Base-by-base conservation (phyloP, 164 flowering plant species). In the Annona squamosa region DNA sequence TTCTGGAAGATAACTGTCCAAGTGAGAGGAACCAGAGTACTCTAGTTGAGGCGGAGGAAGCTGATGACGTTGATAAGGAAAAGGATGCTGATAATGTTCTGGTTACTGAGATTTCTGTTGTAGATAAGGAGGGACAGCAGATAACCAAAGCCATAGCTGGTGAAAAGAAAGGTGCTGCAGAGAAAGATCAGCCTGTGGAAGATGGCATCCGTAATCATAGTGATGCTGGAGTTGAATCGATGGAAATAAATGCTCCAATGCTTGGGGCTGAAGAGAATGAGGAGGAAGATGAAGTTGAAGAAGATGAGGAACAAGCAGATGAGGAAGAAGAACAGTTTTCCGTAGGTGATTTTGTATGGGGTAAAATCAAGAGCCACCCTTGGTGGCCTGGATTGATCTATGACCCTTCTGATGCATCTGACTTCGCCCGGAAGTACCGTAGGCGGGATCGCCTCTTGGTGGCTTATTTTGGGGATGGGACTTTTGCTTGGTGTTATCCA, bases 331-430 rank as follows among this genome's bases (percentile, higher is more conserved):
- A 76, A 77, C 81, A 71, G 63, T 94, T 81, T 73, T 52, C 71
- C 3, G 89, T 86, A 4, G 97, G 97, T 47, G 97, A 92, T 73
- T 84, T 88, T 74, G 94, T 92, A 5, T 94, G 98, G 98, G 93
- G 90, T 26, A 94, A 91, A 76, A 81, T 87, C 66, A 89, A 76
- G 80, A 79, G 82, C 68, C 88, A 89, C 67, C 92, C 88, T 18
- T 93, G 96, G 97, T 94, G 98, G 97, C 97, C 98, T 3, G 97
- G 96, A 3, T 87, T 75, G 80, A 75, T 94, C 6, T 91, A 87
- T 71, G 84, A 87, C 76, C 79, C 88, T 13, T 77, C 80, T 0
- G 84, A 85, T 83, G 97, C 93, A 0, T 92, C 97, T 0, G 89
- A 85, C 0, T 75, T 17, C 70, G 97, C 97, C 0, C 46, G 72